Percentiles rank a stretch among this genome's conserved stretches.
Evolutionary conservation across 2,329 filamentous ascomycete species (phyloP).

Genomic region (Cercospora janseana): DNA sequence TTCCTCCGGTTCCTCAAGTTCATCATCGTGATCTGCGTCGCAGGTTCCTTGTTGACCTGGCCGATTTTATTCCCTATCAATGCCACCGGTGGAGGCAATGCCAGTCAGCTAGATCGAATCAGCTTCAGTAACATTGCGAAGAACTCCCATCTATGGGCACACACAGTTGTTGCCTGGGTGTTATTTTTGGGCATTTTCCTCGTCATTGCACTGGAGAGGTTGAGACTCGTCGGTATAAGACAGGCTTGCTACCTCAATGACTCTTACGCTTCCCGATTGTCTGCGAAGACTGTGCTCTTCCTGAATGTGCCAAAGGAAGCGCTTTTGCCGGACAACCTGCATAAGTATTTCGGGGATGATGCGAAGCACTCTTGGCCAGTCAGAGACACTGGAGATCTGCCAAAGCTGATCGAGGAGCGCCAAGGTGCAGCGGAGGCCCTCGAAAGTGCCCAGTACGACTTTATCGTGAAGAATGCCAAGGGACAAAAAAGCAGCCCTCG

Average conservation of each 20-base stretch:
- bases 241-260: conserved; percentile 50
- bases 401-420: conserved; percentile 45
- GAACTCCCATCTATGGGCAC: conserved; percentile 46
- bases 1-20: conserved; percentile 50
- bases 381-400: conserved; percentile 46
- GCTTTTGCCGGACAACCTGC: conserved; percentile 32
- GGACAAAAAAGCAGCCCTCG: conserved; percentile 10
- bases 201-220: conserved; percentile 47
- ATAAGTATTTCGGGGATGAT: conserved; percentile 42
- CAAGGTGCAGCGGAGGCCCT: conserved; percentile 45
- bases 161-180: conserved; percentile 44
- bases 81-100: conserved; percentile 40
- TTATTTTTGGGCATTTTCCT: conserved; percentile 44
- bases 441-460: conserved; percentile 47
- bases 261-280: conserved; percentile 45
- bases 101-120: conserved; percentile 35
- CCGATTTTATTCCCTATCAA: conserved; percentile 51
- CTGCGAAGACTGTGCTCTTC: conserved; percentile 50
- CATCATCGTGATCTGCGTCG: conserved; percentile 43
- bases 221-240: conserved; percentile 49
- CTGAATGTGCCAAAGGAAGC: conserved; percentile 44
- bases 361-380: conserved; percentile 45
- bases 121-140: conserved; percentile 44
- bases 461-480: conserved; percentile 40
- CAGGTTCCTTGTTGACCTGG: conserved; percentile 47